phyloP scores from a whole-genome alignment of 108 stramenopile species.

The Skeletonema menzelii region DNA sequence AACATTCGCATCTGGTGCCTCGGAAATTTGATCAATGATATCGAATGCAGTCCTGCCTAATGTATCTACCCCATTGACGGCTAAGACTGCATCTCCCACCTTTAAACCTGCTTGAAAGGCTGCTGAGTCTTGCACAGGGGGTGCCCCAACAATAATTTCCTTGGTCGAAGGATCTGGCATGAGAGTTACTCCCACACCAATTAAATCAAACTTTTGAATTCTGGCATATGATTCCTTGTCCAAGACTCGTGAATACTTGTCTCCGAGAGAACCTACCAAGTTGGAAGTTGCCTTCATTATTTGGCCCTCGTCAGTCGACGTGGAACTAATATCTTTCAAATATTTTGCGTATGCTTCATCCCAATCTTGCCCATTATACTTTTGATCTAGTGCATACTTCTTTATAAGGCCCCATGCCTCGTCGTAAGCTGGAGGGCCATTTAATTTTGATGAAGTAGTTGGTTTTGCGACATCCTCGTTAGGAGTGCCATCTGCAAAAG shows the following conservation, averaged over 20 bases:
- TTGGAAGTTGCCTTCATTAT: slow-evolving; percentile 63
- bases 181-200: slow-evolving; percentile 86
- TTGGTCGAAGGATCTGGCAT: slow-evolving; percentile 63
- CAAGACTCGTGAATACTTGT: slow-evolving; percentile 81
- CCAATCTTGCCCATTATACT: slow-evolving; percentile 66
- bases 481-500: slow-evolving; percentile 6
- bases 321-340: slow-evolving; percentile 14
- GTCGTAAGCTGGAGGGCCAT: slow-evolving; percentile 47
- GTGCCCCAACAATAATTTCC: slow-evolving; percentile 76
- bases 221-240: slow-evolving; percentile 58
- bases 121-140: slow-evolving; percentile 76
- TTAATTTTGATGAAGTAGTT: background rate
- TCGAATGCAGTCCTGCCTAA: slow-evolving; percentile 81
- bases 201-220: slow-evolving; percentile 87
- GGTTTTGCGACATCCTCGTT: background rate
- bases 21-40: slow-evolving; percentile 83
- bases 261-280: slow-evolving; percentile 71
- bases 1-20: slow-evolving; percentile 66
- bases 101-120: slow-evolving; percentile 66
- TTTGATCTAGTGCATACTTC: slow-evolving; percentile 78
- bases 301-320: slow-evolving; percentile 23
- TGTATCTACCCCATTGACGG: slow-evolving; percentile 78
- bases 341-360: slow-evolving; percentile 39
- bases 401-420: slow-evolving; percentile 78
- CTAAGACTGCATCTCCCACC: slow-evolving; percentile 70